phyloP scores from a whole-genome alignment of 352 stramenopile species.

The Phytopythium boreale region DNA sequence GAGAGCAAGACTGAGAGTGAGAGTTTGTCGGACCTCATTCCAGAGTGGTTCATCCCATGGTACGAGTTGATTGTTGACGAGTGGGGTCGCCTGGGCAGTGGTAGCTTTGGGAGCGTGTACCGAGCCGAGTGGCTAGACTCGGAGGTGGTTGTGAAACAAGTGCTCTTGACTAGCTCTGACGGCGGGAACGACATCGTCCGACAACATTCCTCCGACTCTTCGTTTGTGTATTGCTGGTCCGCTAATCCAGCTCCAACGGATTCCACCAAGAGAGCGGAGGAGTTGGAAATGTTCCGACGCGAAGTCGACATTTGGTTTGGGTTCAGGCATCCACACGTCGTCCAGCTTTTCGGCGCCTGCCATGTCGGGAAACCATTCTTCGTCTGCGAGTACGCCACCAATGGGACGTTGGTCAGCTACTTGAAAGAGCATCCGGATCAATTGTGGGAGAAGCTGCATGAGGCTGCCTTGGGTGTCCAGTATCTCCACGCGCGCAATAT shows the following conservation, averaged over 20 bases:
- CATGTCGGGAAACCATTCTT: constrained; percentile 35
- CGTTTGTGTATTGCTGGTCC: too few species aligned
- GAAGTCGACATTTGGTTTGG: constrained; percentile 25
- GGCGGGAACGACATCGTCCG: too few species aligned
- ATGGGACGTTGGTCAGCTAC: neutral
- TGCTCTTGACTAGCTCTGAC: too few species aligned
- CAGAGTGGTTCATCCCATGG: constrained; percentile 5
- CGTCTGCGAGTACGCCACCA: constrained; percentile 34
- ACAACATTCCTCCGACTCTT: too few species aligned
- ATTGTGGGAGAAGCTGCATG: neutral
- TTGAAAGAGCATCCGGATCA: neutral
- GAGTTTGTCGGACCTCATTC: too few species aligned
- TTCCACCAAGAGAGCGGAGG: neutral
- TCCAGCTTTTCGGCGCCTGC: constrained; percentile 35
- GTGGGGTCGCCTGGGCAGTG: neutral
- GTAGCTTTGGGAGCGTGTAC: constrained; percentile 14
- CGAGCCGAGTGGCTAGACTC: constrained; percentile 19
- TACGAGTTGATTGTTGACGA: neutral
- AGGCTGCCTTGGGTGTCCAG: constrained; percentile 1
- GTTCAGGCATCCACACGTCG: constrained; percentile 30
- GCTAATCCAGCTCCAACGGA: too few species aligned
- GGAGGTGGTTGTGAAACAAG: constrained; percentile 25
- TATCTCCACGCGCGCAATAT: constrained; percentile 22
- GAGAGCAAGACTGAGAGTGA: too few species aligned
- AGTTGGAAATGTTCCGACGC: constrained; percentile 5